These are phyloP conservation scores for Pseudogymnoascus sp. DNA, from an alignment of 2,329 filamentous ascomycete genomes.

Conservation along the genomic window DNA sequence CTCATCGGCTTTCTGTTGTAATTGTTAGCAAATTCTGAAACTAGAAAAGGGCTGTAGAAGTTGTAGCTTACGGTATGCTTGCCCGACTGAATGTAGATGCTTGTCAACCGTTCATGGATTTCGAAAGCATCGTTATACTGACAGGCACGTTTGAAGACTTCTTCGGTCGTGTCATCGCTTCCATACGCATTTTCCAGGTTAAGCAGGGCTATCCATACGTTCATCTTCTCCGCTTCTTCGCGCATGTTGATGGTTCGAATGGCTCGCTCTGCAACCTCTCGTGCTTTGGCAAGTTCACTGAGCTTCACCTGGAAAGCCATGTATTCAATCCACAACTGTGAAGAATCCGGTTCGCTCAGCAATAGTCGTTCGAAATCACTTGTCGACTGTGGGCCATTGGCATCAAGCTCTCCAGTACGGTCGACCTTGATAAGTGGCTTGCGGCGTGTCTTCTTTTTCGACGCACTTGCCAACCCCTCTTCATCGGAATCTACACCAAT, in stretches of 20 bases:
- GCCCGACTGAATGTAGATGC: constrained; percentile 88
- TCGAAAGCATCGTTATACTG: constrained; percentile 90
- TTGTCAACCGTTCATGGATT: constrained; percentile 80
- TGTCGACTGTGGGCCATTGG: constrained; percentile 77
- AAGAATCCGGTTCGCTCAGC: constrained; percentile 88
- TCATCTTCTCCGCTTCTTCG: constrained; percentile 86
- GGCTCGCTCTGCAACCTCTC: constrained; percentile 83
- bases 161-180: constrained; percentile 71
- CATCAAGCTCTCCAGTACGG: constrained; percentile 84
- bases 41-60: not conserved
- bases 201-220: constrained; percentile 89
- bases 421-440: constrained; percentile 78
- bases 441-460: constrained; percentile 67
- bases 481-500: constrained; percentile 40
- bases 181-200: constrained; percentile 92
- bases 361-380: constrained; percentile 92
- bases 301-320: constrained; percentile 98
- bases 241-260: constrained; percentile 85
- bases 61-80: constrained; percentile 64
- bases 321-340: constrained; percentile 88
- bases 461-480: constrained; percentile 31
- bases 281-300: constrained; percentile 79
- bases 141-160: constrained; percentile 84
- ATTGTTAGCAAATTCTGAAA: constrained; percentile 20
- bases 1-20: constrained; percentile 68